These are phyloP conservation scores for Fusarium mundagurra DNA, from an alignment of 2,329 filamentous ascomycete genomes.

Conservation along the genomic window DNA sequence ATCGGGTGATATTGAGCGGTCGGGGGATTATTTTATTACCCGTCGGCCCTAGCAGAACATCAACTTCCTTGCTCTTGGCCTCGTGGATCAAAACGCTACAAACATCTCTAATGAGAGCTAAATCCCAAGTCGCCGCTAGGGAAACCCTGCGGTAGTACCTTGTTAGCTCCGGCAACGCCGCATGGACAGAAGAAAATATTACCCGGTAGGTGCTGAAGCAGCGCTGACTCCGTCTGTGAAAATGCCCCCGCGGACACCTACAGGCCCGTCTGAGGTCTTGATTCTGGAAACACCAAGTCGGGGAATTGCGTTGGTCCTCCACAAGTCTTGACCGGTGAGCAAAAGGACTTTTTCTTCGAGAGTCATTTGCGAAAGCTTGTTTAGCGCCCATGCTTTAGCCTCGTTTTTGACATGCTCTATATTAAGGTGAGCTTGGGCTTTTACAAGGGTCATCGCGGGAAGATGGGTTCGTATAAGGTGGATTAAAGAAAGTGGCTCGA, in stretches of 20 bases:
- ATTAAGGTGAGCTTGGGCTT: background rate
- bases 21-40: background rate
- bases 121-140: constrained; percentile 21
- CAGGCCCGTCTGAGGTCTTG: constrained; percentile 24
- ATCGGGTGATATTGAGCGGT: background rate
- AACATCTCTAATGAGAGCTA: background rate
- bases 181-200: background rate
- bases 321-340: constrained; percentile 10
- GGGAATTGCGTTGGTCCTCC: constrained; percentile 9
- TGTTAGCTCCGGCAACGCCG: background rate
- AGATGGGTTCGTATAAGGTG: background rate
- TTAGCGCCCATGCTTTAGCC: background rate
- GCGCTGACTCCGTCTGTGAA: constrained; percentile 25
- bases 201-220: constrained; percentile 22
- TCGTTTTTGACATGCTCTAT: background rate
- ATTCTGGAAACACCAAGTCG: constrained; percentile 10
- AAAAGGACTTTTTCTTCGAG: constrained; percentile 18
- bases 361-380: constrained; percentile 17
- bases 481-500: background rate
- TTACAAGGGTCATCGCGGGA: background rate
- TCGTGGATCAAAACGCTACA: constrained; percentile 20
- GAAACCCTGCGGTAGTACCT: constrained; percentile 4
- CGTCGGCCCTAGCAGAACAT: constrained; percentile 23
- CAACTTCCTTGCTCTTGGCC: constrained; percentile 25
- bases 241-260: constrained; percentile 19